phyloP scores from a whole-genome alignment of 768 basidiomycete genomes.

The Solioccasus polychromus region DNA sequence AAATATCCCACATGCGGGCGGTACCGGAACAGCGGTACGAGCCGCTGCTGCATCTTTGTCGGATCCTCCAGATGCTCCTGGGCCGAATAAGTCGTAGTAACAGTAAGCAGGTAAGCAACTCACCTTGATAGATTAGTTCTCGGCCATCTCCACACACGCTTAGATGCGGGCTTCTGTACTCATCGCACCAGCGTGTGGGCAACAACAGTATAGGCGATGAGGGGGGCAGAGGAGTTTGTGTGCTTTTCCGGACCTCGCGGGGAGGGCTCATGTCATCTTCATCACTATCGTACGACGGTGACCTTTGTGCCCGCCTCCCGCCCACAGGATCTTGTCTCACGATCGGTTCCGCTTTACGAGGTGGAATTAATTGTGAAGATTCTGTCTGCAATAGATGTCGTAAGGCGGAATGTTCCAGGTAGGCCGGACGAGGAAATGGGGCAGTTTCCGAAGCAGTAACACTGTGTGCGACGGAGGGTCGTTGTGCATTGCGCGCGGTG shows the following conservation, averaged over 20 bases:
- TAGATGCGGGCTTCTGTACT: slow-evolving; percentile 55
- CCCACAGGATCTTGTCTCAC: slow-evolving; percentile 19
- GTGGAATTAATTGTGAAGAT: slow-evolving; percentile 33
- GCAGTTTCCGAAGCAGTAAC: slow-evolving; percentile 29
- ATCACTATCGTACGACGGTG: slow-evolving; percentile 58
- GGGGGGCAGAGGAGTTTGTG: slow-evolving; percentile 16
- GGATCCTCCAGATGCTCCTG: slow-evolving; percentile 52
- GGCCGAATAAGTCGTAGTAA: slow-evolving; percentile 6
- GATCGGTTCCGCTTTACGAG: slow-evolving; percentile 36
- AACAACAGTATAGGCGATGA: slow-evolving; percentile 48
- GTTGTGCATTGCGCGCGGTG: slow-evolving; percentile 21
- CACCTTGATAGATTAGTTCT: slow-evolving; percentile 71
- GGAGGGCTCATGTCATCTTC: slow-evolving; percentile 62
- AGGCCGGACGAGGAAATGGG: slow-evolving; percentile 64
- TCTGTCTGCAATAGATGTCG: slow-evolving; percentile 66
- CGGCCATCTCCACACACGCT: slow-evolving; percentile 68
- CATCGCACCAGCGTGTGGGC: slow-evolving; percentile 79
- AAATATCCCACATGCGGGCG: slow-evolving; percentile 84
- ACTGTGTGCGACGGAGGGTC: slow-evolving; percentile 29
- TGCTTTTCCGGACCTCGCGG: slow-evolving; percentile 34
- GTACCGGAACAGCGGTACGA: slow-evolving; percentile 73
- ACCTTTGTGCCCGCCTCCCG: slow-evolving; percentile 29
- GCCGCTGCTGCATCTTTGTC: slow-evolving; percentile 86
- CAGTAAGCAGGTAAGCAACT: slow-evolving; percentile 11
- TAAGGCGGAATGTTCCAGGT: slow-evolving; percentile 74